Conservation (phyloP, 192 early-diverging fungal species). For the Allomyces javanicus region DNA sequence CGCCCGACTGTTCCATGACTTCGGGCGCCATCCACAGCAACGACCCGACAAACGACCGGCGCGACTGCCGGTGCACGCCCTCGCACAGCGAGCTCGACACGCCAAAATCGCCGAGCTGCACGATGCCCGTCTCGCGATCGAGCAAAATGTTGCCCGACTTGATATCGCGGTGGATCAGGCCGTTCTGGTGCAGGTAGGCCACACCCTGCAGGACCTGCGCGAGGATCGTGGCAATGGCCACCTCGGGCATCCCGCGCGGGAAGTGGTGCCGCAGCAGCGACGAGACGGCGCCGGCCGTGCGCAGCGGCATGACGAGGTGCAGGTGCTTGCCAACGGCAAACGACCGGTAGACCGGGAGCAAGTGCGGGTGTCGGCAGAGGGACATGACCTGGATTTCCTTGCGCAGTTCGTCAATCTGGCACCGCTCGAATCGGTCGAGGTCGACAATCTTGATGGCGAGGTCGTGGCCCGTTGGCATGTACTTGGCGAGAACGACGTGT, state of each 20-base stretch:
- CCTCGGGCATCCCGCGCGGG: conserved; percentile 64
- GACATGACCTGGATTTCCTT: conserved; percentile 73
- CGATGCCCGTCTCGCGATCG: no score
- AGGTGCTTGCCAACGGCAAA: conserved; percentile 55
- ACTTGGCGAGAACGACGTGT: conserved; percentile 57
- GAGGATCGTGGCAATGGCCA: conserved; percentile 31
- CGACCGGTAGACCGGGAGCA: conserved; percentile 61
- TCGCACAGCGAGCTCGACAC: no score
- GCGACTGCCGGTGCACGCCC: conserved; percentile 22
- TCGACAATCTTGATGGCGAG: conserved; percentile 75
- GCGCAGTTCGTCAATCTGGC: conserved; percentile 79
- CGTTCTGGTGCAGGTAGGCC: conserved; percentile 28
- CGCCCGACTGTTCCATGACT: conserved; percentile 23
- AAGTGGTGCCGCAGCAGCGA: conserved; percentile 76
- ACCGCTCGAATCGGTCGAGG: conserved; percentile 71
- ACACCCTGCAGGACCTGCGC: conserved; percentile 61
- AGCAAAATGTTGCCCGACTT: conserved; percentile 79
- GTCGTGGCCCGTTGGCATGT: conserved; percentile 42
- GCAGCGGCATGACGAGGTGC: conserved; percentile 65
- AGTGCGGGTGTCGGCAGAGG: conserved; percentile 61
- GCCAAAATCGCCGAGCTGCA: conserved; percentile 9
- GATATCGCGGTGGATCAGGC: conserved; percentile 45
- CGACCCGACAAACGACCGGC: conserved; percentile 11
- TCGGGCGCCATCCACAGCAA: conserved; percentile 40
- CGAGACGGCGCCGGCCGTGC: conserved; percentile 47